Base-by-base conservation (phyloP, 2,329 filamentous ascomycete genomes). In the Neoscytalidium dimidiatum region DNA sequence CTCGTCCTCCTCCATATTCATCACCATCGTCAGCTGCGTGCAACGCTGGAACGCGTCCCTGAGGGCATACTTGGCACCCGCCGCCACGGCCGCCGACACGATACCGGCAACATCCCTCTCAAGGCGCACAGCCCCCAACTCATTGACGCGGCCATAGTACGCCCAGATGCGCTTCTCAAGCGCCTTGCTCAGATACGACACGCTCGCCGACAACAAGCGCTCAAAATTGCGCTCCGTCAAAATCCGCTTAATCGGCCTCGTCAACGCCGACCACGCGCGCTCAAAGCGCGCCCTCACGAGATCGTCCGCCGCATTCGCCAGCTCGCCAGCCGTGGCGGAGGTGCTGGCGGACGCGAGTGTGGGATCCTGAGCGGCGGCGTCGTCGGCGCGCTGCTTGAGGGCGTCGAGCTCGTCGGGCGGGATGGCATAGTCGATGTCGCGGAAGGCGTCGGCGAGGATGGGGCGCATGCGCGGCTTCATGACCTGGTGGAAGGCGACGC, bases 1-100 rank as follows among this genome's bases (percentile, higher is more conserved):
- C 78, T 97, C 94, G 65, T 97, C 94, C 35, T 95, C 92, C 75
- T 97, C 94, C 92, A 97, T 96, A 70, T 94, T 94, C 74, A 94
- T 88, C 17, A 97, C 87, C 82, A 96, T 87, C 65, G 91, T 87
- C 71, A 97, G 89, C 82, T 97, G 92, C 66, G 85, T 84, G 65
- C 91, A 91, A 72, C 89, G 87, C 29, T 85, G 83, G 80, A 97
- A 97, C 3, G 86, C 79, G 73, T 96, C 93, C 33, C 92, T 83
- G 38, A 95, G 85, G 1, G 86, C 86, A 74, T 96, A 97, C 72
- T 91, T 88, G 3, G 84, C 85, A 2, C 89, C 91, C 67, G 83
- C 84, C 11, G 87, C 86, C 1, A 92, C 88, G 0, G 85, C 83
- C 26, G 85, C 75, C 2, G 71, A 81, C 4, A 96, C 87, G 52